phyloP scores from a whole-genome alignment of 176 grass and related monocot genomes.

The Puccinellia tenuiflora region DNA sequence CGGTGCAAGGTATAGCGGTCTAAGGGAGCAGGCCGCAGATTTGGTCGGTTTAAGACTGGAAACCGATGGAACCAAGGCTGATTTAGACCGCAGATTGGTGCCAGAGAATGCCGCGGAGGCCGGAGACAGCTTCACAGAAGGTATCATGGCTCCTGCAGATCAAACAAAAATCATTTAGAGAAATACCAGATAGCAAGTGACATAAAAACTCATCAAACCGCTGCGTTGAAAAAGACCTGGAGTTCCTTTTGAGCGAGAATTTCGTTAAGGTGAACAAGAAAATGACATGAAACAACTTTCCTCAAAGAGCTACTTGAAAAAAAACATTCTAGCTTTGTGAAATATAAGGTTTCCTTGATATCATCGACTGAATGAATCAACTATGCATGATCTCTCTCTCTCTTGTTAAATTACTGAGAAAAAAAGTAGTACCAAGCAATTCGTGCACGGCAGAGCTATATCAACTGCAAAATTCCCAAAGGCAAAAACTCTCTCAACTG shows the following conservation, averaged over 20 bases:
- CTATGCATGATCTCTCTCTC: not conserved
- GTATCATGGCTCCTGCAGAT: slow-evolving; percentile 51
- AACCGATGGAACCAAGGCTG: slow-evolving; percentile 21
- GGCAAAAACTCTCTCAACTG: not conserved
- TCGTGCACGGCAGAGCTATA: slow-evolving; percentile 16
- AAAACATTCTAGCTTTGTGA: not conserved
- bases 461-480: not conserved
- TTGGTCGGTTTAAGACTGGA: slow-evolving; percentile 23
- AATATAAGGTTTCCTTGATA: not conserved
- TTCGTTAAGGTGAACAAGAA: slow-evolving; percentile 11
- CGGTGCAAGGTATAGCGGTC: slow-evolving; percentile 54
- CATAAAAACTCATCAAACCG: not conserved
- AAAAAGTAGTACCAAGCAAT: not conserved
- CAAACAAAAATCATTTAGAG: slow-evolving; percentile 20
- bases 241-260: not conserved
- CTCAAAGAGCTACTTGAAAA: not conserved
- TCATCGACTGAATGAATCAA: not conserved
- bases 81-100: slow-evolving; percentile 37
- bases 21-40: slow-evolving; percentile 42
- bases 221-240: not conserved
- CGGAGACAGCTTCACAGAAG: slow-evolving; percentile 30
- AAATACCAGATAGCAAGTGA: slow-evolving; percentile 8
- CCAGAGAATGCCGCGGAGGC: slow-evolving; percentile 14
- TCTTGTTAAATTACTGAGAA: not conserved
- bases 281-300: slow-evolving; percentile 7